Base-by-base conservation (phyloP, 371 early-diverging fungal species). In the Blakeslea trispora region DNA sequence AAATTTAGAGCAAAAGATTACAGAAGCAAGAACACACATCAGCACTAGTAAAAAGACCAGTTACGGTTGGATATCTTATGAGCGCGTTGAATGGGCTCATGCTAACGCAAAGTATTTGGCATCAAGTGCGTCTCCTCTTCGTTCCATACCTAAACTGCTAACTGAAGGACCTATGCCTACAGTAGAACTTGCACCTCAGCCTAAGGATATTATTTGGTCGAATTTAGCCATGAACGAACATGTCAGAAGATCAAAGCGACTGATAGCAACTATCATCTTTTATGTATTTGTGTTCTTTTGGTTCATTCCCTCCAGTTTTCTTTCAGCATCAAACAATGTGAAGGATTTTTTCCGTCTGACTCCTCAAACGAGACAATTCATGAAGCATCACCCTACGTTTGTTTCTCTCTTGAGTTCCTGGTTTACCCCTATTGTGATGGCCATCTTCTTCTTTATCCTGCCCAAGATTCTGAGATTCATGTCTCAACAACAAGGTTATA, bases 151-250 rank as follows among this genome's bases (percentile, higher is more conserved):
- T 15, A 57, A 61, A 23, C 45, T 39, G 2, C 13, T 55, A n/a
- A 45, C 46, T 22, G 46, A 45, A 15, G 53, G 53, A 1, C 18
- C 37, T 1, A 48, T 31, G 5, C 59, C 59, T 13, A 52, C 42
- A 2, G 59, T 86, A 5, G 75, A 78, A 42, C 64, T 85, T 15
- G 81, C 87, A 23, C 94, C 92, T 5, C 78, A 84, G 19, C 90
- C 91, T 48, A 85, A 85, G 52, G 90, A 92, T 63, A 84, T 93
- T 43, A 79, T 91, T 41, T 93, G 92, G 92, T 80, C 77, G 45
- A 92, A 91, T 59, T 74, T 87, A 31, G 75, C 86, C 44, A 71
- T 89, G 61, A 71, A 81, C 15, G 74, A 75, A 21, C 72, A 79
- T 39, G 65, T 80, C n/a, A 80, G 87, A 41, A 55, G 75, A 53